Conservation (phyloP, 441 rosid species). For the Croton laevigatus region DNA sequence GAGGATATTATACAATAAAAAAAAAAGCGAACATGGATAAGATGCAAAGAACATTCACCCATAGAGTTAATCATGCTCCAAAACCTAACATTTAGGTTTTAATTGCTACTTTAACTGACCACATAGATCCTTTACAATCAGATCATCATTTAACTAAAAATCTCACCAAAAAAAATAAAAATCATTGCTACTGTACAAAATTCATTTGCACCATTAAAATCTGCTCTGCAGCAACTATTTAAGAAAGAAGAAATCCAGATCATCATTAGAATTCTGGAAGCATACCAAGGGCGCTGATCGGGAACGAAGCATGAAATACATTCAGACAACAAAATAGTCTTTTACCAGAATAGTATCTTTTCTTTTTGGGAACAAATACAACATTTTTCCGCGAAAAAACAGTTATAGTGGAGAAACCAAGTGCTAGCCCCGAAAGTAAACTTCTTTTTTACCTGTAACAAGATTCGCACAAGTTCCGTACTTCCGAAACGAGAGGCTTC, state of each 20-base stretch:
- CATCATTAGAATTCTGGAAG: not conserved
- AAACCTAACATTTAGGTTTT: not conserved
- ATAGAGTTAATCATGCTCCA: not conserved
- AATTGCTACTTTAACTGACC: not conserved
- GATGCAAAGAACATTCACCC: not conserved
- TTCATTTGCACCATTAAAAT: not conserved
- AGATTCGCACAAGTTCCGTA: conserved; percentile 90
- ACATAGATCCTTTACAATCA: not conserved
- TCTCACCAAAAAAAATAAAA: not conserved
- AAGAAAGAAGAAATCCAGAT: not conserved
- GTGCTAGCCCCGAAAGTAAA: not conserved
- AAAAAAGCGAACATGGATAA: not conserved
- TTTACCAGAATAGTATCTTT: not conserved
- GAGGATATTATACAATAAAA: not conserved
- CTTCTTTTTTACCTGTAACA: conserved; percentile 59
- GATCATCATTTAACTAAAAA: not conserved
- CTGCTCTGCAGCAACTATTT: not conserved
- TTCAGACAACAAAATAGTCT: not conserved
- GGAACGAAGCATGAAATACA: not conserved
- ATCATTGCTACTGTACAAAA: not conserved
- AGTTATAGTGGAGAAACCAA: not conserved
- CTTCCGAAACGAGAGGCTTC: conserved; percentile 98
- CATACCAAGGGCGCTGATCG: not conserved
- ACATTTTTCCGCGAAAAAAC: no score
- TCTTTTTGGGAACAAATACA: not conserved